Conservation (phyloP, 352 stramenopile genomes). For the Globisporangium barbulae region DNA sequence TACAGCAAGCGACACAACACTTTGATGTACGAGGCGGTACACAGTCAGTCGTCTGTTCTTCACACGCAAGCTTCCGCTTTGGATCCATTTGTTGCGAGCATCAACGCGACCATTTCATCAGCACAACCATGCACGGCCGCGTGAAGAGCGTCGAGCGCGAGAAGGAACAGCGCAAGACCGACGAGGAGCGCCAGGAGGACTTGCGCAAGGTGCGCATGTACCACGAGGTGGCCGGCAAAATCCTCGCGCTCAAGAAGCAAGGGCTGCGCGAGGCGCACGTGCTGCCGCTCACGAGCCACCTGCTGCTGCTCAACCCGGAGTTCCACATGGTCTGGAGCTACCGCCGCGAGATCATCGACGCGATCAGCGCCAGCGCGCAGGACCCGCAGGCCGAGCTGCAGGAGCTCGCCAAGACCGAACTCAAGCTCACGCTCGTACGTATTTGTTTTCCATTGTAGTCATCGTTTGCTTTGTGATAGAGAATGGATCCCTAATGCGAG, state of each 20-base stretch:
- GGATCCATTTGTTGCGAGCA: not conserved
- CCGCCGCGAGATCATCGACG: slow-evolving; percentile 89
- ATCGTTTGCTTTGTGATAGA: not conserved
- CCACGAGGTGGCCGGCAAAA: slow-evolving; percentile 70
- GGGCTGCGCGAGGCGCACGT: slow-evolving; percentile 42
- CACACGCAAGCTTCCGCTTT: not conserved
- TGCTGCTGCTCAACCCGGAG: slow-evolving; percentile 96
- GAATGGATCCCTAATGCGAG: not conserved
- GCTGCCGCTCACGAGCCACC: slow-evolving; percentile 87
- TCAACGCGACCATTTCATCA: not conserved
- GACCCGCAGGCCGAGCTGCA: slow-evolving; percentile 27
- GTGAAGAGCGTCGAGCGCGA: slow-evolving; percentile 75
- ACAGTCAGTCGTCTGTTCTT: too few species aligned
- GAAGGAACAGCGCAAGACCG: slow-evolving; percentile 64
- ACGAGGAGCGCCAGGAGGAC: slow-evolving; percentile 60
- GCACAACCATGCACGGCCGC: slow-evolving; percentile 53
- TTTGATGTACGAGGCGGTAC: too few species aligned
- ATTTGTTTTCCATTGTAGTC: not conserved
- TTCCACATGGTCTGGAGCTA: slow-evolving; percentile 97
- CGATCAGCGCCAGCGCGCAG: slow-evolving; percentile 26
- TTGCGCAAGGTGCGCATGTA: slow-evolving; percentile 68
- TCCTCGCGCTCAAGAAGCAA: slow-evolving; percentile 61
- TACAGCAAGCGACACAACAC: too few species aligned
- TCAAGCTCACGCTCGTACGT: slow-evolving; percentile 80
- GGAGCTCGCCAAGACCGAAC: slow-evolving; percentile 76